Percentiles rank a stretch among this genome's conserved stretches.
These are phyloP conservation scores for Bryum argenteum DNA, from an alignment of 225 moss, liverwort and hornwort species.

Conservation along the genomic window DNA sequence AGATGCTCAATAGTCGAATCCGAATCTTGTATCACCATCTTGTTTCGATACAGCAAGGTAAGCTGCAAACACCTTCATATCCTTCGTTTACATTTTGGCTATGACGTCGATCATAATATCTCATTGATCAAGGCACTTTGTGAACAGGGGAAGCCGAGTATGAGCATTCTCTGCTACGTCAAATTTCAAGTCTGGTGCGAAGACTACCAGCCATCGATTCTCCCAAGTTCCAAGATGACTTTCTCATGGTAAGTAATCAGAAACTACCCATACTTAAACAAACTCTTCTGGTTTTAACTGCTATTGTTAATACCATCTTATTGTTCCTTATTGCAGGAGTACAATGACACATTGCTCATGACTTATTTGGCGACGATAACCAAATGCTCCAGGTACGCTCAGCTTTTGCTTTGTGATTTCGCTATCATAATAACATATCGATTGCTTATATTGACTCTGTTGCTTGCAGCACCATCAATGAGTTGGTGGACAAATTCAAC, in stretches of 20 bases:
- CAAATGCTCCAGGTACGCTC: slow-evolving; percentile 84
- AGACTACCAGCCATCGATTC: slow-evolving; percentile 98
- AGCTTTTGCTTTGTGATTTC: slow-evolving; percentile 6
- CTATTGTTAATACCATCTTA: not conserved
- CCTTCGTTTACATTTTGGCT: slow-evolving; percentile 1
- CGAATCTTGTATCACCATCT: slow-evolving; percentile 92
- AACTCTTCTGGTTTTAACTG: no score
- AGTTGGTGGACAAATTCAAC: slow-evolving; percentile 98
- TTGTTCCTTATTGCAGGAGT: slow-evolving; percentile 62
- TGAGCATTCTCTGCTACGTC: slow-evolving; percentile 90
- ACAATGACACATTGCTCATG: slow-evolving; percentile 96
- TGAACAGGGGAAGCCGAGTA: slow-evolving; percentile 83
- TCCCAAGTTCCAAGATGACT: slow-evolving; percentile 97
- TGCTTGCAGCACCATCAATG: slow-evolving; percentile 85
- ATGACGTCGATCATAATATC: slow-evolving; percentile 5
- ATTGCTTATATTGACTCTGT: slow-evolving; percentile 6
- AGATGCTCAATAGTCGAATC: slow-evolving; percentile 97
- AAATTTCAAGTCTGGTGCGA: slow-evolving; percentile 94
- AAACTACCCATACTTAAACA: not conserved
- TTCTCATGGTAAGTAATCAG: slow-evolving; percentile 70
- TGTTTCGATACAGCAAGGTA: slow-evolving; percentile 92
- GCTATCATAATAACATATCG: not conserved
- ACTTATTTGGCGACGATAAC: slow-evolving; percentile 98
- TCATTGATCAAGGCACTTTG: slow-evolving; percentile 29
- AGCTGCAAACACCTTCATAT: slow-evolving; percentile 4